A percentile compares a stretch with the other conserved stretches of the same genome.
phyloP scores from a whole-genome alignment of 345 rosid genomes.

The Salix exigua region DNA sequence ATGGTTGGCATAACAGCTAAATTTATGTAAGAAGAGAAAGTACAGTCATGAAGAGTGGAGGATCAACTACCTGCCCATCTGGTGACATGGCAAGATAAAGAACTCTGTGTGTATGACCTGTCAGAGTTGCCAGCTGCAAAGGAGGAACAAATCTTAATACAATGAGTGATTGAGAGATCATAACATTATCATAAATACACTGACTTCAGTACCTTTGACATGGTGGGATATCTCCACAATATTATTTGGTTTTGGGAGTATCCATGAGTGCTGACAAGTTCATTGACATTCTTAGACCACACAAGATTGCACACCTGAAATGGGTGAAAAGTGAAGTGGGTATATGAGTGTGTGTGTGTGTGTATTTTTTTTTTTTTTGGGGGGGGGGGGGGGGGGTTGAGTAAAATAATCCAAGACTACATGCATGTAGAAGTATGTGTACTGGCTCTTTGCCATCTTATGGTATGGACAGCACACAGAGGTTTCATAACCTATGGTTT shows the following conservation, averaged over 20 bases:
- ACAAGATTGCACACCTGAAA: conserved; percentile 90
- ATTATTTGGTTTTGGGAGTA: conserved; percentile 97
- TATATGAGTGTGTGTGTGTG: too few relatives aligned
- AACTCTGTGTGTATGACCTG: conserved; percentile 88
- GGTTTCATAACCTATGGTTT: not conserved
- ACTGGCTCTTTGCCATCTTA: not conserved
- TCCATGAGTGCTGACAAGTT: conserved; percentile 98
- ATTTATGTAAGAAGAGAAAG: not conserved
- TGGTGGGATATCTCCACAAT: conserved; percentile 95
- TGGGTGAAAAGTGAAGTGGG: not conserved
- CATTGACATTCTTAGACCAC: conserved; percentile 98
- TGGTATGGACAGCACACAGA: not conserved
- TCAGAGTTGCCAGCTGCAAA: conserved; percentile 89
- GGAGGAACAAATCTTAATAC: conserved; percentile 12
- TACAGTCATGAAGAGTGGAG: not conserved
- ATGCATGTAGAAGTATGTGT: not conserved
- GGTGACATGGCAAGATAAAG: conserved; percentile 99
- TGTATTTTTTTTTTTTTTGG: not conserved
- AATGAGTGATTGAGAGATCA: not conserved
- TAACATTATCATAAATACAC: not conserved
- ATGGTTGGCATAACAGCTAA: not conserved
- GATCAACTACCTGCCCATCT: conserved; percentile 80
- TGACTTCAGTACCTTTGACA: conserved; percentile 72
- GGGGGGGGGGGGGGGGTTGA: not conserved
- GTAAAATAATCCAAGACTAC: not conserved